Evolutionary conservation across 192 early-diverging fungal species (phyloP).

Genomic region (Entomortierella beljakovae): DNA sequence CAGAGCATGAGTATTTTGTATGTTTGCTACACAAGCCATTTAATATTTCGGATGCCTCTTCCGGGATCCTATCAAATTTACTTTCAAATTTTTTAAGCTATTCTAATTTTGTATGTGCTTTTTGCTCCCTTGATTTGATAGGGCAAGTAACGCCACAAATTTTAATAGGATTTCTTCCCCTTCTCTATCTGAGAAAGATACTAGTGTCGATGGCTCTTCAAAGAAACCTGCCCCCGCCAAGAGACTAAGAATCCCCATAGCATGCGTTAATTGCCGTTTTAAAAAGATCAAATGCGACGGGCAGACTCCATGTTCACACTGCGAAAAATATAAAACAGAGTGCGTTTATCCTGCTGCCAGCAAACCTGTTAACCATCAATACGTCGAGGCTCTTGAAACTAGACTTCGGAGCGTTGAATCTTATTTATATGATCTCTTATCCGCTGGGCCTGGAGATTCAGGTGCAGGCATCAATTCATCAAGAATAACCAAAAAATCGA

Average conservation of each 20-base stretch:
- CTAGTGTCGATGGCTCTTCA: not conserved
- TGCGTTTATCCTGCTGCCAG: constrained; percentile 42
- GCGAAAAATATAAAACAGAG: constrained; percentile 28
- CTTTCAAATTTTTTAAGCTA: too few species aligned
- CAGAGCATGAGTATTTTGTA: not conserved
- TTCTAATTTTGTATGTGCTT: too few species aligned
- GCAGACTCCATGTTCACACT: constrained; percentile 54
- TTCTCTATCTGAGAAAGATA: constrained; percentile 19
- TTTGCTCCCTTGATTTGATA: not conserved
- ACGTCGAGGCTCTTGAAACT: constrained; percentile 45
- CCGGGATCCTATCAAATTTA: constrained; percentile 4
- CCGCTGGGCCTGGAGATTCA: not conserved
- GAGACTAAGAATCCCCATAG: constrained; percentile 49
- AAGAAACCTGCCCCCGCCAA: constrained; percentile 26
- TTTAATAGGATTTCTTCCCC: not conserved
- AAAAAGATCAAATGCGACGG: constrained; percentile 60
- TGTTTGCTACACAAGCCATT: not conserved
- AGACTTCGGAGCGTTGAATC: constrained; percentile 42
- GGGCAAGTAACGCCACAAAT: not conserved
- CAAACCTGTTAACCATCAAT: constrained; percentile 46
- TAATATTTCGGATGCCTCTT: constrained; percentile 28
- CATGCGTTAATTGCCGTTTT: constrained; percentile 55
- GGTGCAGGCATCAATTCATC: too few species aligned
- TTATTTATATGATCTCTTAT: constrained; percentile 20
- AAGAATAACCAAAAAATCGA: too few species aligned